Base-by-base conservation (phyloP, 805 yeast species). In the Saccharomycopsis fibuligera region DNA sequence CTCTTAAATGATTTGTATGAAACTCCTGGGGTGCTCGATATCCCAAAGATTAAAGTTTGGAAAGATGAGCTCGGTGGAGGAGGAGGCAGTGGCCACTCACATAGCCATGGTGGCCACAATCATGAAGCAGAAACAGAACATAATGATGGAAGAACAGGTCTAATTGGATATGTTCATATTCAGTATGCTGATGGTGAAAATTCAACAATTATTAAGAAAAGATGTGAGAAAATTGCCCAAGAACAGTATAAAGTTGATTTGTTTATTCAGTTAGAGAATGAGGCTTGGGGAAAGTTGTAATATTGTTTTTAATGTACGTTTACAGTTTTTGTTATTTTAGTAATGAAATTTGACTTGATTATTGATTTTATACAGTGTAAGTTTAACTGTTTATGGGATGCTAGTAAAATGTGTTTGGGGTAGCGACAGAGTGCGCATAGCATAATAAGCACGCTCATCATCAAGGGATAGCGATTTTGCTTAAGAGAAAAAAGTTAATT, bases 21-120 rank as follows among this genome's bases (percentile, higher is more conserved):
- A n/a, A 49, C 55, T 19, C 81, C 85, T 5, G 98, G 97, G 2
- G 86, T 91, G 2, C 78, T 81, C 44, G 81, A 95, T 0, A 88
- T 87, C 58, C 79, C 95, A 0, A 83, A 88, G 0, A 97, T 98
- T 8, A 75, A 96, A 57, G 90, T 91, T 64, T 91, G 98, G 98
- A 86, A 91, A 43, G 56, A 53, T 25, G 53, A 47, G 27, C 42
- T 37, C 5, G 49, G 37, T 17, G 33, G 44, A n/a, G 23, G 39
- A 17, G 39, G 36, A 1, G 63, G 61, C 41, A 36, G 61, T 2
- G 22, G 58, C 2, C 67, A 63, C 49, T 57, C 56, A 2, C 62
- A 58, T 31, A 52, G 61, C 0, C 59, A 61, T 25, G 49, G 62
- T 6, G 51, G 48, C 24, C n/a, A 22, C 6, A 53, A 50, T 36